phyloP scores from a whole-genome alignment of 2,329 filamentous ascomycete genomes.

The Fusarium udum region DNA sequence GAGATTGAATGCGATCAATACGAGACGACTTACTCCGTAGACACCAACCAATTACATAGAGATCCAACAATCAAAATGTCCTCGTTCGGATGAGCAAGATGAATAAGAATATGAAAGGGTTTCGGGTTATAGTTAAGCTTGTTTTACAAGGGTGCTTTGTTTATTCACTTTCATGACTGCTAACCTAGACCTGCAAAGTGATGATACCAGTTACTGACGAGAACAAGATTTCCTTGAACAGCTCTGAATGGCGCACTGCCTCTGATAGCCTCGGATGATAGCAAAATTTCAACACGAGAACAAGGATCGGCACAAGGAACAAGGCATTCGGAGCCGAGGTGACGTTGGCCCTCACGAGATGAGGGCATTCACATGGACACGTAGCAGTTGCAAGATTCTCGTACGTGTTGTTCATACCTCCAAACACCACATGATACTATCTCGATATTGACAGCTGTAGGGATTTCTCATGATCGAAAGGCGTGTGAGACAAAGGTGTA shows the following conservation, averaged over 20 bases:
- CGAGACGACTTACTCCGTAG: constrained; percentile 20
- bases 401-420: constrained; percentile 12
- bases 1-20: constrained; percentile 26
- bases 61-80: neutral
- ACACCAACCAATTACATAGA: constrained; percentile 26
- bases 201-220: neutral
- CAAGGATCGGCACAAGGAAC: constrained; percentile 13
- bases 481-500: constrained; percentile 31
- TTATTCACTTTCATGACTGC: neutral
- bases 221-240: neutral
- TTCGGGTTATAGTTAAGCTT: neutral
- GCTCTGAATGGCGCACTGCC: neutral
- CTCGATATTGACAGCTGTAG: constrained; percentile 3
- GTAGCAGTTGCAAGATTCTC: neutral
- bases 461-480: constrained; percentile 18
- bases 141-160: neutral
- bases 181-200: neutral
- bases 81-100: neutral
- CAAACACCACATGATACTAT: constrained; percentile 22
- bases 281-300: neutral
- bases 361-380: constrained; percentile 40
- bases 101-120: neutral
- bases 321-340: constrained; percentile 16
- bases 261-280: constrained; percentile 3
- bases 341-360: constrained; percentile 29